A percentile compares a stretch with the other conserved stretches of the same genome.
Evolutionary conservation across 129 eudicot species (phyloP).

Genomic region (Erigeron canadensis): DNA sequence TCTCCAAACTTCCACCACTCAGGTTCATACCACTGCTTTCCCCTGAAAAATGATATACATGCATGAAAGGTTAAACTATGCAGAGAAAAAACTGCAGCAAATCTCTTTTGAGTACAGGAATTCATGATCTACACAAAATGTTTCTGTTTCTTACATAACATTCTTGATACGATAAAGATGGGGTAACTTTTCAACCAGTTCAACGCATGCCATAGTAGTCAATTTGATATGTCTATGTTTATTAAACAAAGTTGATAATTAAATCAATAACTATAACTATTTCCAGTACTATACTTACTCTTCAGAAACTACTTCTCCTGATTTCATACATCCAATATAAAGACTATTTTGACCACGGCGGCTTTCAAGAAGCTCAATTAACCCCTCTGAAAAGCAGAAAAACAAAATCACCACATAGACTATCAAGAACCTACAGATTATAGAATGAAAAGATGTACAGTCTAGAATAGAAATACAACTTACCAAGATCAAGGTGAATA

Average conservation of each 20-base stretch:
- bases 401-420: background rate
- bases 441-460: background rate
- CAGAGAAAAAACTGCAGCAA: no score
- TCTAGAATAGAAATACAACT: constrained; percentile 3
- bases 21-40: constrained; percentile 90
- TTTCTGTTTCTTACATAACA: no score
- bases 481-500: constrained; percentile 79
- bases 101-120: no score
- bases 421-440: background rate
- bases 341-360: constrained; percentile 65
- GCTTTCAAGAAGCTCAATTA: constrained; percentile 73
- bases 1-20: constrained; percentile 99
- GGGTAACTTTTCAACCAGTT: no score
- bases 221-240: no score
- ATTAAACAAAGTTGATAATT: no score
- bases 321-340: constrained; percentile 93
- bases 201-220: no score
- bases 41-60: constrained; percentile 49
- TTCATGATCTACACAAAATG: no score
- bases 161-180: no score
- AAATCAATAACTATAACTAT: no score
- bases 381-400: constrained; percentile 51
- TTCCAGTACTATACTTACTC: constrained; percentile 41
- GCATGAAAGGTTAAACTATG: no score
- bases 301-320: constrained; percentile 84